These are phyloP conservation scores for Udeniomyces megalosporus DNA, from an alignment of 768 basidiomycete genomes.

Conservation along the genomic window DNA sequence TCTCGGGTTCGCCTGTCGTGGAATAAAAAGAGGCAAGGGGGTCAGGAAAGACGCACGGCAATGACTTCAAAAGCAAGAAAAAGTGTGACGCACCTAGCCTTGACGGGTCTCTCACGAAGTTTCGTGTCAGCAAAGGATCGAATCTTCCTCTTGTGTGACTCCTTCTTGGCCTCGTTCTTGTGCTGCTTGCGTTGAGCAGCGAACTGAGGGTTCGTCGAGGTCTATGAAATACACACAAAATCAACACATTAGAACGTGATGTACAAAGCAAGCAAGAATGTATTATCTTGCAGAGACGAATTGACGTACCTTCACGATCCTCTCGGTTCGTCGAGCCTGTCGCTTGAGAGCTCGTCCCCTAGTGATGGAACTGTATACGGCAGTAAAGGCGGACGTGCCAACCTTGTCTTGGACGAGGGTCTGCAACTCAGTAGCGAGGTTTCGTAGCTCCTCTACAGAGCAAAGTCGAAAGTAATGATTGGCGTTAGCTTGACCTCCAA, in stretches of 20 bases:
- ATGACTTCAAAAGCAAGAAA: no score
- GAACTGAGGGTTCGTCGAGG: slow-evolving; percentile 52
- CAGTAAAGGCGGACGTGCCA: slow-evolving; percentile 68
- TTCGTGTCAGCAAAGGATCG: slow-evolving; percentile 25
- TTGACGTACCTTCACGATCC: slow-evolving; percentile 36
- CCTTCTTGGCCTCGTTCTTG: slow-evolving; percentile 60
- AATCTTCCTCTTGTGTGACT: slow-evolving; percentile 61
- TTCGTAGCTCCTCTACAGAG: slow-evolving; percentile 59
- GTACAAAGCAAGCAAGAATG: background rate
- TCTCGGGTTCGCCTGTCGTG: background rate
- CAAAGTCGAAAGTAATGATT: background rate
- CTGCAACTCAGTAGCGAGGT: slow-evolving; percentile 61
- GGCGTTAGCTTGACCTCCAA: no score
- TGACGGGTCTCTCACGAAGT: slow-evolving; percentile 21
- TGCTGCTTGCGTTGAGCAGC: slow-evolving; percentile 60
- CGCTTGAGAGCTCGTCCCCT: slow-evolving; percentile 50
- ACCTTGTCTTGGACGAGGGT: slow-evolving; percentile 76
- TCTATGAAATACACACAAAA: slow-evolving; percentile 28
- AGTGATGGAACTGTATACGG: slow-evolving; percentile 61
- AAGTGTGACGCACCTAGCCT: background rate
- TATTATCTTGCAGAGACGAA: no score
- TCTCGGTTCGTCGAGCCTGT: slow-evolving; percentile 51
- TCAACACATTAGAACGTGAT: background rate
- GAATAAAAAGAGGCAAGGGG: no score
- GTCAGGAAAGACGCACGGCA: no score